These are phyloP conservation scores for Paramecium sexaurelia DNA, from an alignment of 73 alveolate genomes.

Conservation along the genomic window DNA sequence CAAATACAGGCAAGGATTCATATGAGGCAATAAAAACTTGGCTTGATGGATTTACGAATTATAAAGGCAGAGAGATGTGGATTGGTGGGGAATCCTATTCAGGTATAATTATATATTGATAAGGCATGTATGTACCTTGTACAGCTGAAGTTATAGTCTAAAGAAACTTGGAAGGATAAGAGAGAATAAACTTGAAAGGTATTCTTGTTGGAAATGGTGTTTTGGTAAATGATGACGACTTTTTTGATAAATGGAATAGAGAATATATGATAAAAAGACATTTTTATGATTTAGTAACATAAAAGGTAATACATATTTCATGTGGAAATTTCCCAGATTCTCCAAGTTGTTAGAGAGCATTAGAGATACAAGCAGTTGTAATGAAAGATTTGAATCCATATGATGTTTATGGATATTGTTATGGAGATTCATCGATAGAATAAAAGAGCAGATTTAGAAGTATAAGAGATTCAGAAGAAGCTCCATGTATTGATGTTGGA, in stretches of 20 bases:
- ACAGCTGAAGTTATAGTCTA: slow-evolving; percentile 71
- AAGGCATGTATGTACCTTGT: slow-evolving; percentile 83
- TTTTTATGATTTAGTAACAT: background rate
- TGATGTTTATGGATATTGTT: slow-evolving; percentile 36
- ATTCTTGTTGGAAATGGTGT: slow-evolving; percentile 92
- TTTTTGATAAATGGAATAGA: background rate
- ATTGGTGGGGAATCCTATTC: slow-evolving; percentile 86
- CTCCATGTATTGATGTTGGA: slow-evolving; percentile 47
- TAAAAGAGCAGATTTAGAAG: background rate
- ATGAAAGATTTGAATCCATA: slow-evolving; percentile 13
- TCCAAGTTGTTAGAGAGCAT: slow-evolving; percentile 8
- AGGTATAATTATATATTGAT: slow-evolving; percentile 77
- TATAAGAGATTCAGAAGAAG: background rate
- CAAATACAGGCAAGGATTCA: slow-evolving; percentile 74
- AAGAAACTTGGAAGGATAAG: background rate
- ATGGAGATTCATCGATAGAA: slow-evolving; percentile 38
- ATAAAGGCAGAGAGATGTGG: slow-evolving; percentile 69
- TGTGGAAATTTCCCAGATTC: background rate
- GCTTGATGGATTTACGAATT: slow-evolving; percentile 72
- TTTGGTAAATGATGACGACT: slow-evolving; percentile 19
- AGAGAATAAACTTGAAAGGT: slow-evolving; percentile 84
- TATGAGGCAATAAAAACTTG: slow-evolving; percentile 72
- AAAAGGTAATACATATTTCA: background rate
- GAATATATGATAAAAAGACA: slow-evolving; percentile 9
- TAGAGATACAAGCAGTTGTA: background rate